These are phyloP conservation scores for Fusarium armeniacum DNA, from an alignment of 2,329 filamentous ascomycete species.

Conservation along the genomic window DNA sequence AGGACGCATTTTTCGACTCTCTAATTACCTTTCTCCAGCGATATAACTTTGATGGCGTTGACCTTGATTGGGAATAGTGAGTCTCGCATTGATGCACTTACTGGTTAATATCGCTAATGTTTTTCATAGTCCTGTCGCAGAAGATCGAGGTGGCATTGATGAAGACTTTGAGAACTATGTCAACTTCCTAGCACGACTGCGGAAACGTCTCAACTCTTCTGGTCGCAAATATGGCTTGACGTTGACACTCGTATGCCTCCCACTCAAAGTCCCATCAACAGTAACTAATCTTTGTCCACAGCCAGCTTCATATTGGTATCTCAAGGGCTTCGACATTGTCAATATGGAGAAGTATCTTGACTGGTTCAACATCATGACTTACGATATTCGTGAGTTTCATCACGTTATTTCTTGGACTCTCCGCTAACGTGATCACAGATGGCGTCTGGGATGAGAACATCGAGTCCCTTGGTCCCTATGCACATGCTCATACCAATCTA, in stretches of 20 bases:
- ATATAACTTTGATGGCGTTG: not conserved
- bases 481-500: not conserved
- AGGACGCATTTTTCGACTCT: not conserved
- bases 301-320: conserved; percentile 52
- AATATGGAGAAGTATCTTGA: conserved; percentile 48
- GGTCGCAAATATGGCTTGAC: not conserved
- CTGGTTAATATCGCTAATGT: too few species aligned
- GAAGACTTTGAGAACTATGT: conserved; percentile 7
- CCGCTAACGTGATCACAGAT: not conserved
- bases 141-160: not conserved
- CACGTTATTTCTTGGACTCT: not conserved
- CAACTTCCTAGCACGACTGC: accelerated
- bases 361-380: conserved; percentile 60
- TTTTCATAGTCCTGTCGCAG: not conserved
- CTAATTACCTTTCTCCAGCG: accelerated
- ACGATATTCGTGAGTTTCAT: conserved; percentile 52
- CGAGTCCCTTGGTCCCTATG: not conserved
- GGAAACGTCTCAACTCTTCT: accelerated
- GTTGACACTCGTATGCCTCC: not conserved
- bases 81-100: too few species aligned
- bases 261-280: not conserved
- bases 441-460: not conserved
- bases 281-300: not conserved
- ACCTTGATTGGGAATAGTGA: conserved; percentile 4
- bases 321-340: conserved; percentile 47